Percentiles rank a stretch among this genome's conserved stretches.
Conservation (phyloP, 2,329 filamentous ascomycete genomes). For the Venturia carpophila region DNA sequence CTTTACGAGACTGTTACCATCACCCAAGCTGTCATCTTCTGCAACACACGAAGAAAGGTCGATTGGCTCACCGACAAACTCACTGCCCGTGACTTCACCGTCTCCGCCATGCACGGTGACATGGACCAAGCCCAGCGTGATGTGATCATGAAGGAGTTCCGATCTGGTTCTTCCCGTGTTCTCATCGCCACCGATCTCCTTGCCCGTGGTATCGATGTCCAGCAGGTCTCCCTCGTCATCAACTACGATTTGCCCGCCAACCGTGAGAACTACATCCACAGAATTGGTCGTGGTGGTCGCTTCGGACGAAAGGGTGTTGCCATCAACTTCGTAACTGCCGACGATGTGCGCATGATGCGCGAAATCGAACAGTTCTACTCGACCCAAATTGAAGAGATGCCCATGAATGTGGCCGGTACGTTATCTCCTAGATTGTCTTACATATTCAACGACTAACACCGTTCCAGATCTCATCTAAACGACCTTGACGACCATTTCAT, state of each 20-base stretch:
- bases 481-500: constrained; percentile 16
- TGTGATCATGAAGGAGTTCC: constrained; percentile 99
- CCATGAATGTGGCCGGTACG: constrained; percentile 74
- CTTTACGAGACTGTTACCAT: constrained; percentile 99
- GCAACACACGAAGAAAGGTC: constrained; percentile 99
- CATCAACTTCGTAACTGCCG: constrained; percentile 99
- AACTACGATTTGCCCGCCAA: constrained; percentile 99
- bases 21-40: constrained; percentile 99
- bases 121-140: constrained; percentile 98
- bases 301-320: constrained; percentile 99
- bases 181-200: constrained; percentile 96
- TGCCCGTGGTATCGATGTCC: constrained; percentile 99
- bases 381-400: constrained; percentile 99
- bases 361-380: constrained; percentile 99
- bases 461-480: constrained; percentile 16
- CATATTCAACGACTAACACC: not conserved
- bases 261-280: constrained; percentile 99
- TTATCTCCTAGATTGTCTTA: constrained; percentile 20
- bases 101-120: constrained; percentile 99
- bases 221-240: constrained; percentile 99
- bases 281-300: constrained; percentile 98
- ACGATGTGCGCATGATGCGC: constrained; percentile 99
- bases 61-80: constrained; percentile 99
- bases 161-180: constrained; percentile 95
- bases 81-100: constrained; percentile 95